These are phyloP conservation scores for Polysphondylium violaceum DNA, from an alignment of 78 protist species.

Conservation along the genomic window DNA sequence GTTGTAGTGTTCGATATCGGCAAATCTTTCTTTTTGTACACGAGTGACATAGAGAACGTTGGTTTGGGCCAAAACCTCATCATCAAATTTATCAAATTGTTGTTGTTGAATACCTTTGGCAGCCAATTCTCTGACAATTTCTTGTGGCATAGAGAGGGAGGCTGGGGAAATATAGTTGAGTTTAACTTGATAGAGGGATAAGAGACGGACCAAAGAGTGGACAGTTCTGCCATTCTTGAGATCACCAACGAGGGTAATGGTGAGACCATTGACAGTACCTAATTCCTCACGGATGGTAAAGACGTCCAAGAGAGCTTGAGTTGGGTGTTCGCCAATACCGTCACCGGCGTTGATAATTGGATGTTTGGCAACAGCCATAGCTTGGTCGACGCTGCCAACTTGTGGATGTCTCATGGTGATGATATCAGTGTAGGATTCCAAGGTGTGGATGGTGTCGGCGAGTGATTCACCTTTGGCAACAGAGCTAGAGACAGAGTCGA, in stretches of 20 bases:
- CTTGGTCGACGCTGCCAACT: conserved; percentile 82
- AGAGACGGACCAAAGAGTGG: conserved; percentile 88
- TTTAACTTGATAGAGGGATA: conserved; percentile 78
- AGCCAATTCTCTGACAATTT: conserved; percentile 50
- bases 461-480: conserved; percentile 95
- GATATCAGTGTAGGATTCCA: conserved; percentile 93
- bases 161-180: conserved; percentile 86
- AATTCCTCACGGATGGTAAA: conserved; percentile 95
- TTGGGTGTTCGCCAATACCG: conserved; percentile 98
- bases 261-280: conserved; percentile 93
- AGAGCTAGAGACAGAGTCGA: conserved; percentile 51
- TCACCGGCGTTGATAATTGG: conserved; percentile 98
- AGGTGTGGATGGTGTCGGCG: conserved; percentile 88
- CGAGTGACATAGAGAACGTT: conserved; percentile 96
- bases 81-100: conserved; percentile 1
- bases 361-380: conserved; percentile 70
- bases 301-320: conserved; percentile 95
- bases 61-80: conserved; percentile 67
- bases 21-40: conserved; percentile 94
- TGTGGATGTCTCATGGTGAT: conserved; percentile 95
- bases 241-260: conserved; percentile 93
- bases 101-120: conserved; percentile 59
- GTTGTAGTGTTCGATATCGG: conserved; percentile 69
- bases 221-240: conserved; percentile 91
- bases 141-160: conserved; percentile 84